Conservation (phyloP, 2,329 filamentous ascomycete species). For the Elsinoe batatas region DNA sequence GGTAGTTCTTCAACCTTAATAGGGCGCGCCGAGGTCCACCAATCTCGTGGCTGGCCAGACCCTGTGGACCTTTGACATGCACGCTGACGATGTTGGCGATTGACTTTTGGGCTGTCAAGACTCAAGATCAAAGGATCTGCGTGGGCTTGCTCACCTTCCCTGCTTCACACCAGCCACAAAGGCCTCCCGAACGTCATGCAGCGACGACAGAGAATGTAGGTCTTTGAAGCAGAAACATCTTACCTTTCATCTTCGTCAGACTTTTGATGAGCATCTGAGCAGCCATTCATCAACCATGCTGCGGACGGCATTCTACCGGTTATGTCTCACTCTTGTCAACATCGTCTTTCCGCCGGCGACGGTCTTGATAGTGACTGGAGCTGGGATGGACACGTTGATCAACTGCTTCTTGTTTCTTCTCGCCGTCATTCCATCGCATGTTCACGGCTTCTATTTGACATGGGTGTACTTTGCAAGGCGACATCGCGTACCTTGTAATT, state of each 20-base stretch:
- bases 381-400: constrained; percentile 27
- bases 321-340: constrained; percentile 30
- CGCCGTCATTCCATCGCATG: constrained; percentile 32
- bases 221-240: neutral
- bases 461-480: constrained; percentile 32
- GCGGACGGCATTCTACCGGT: constrained; percentile 23
- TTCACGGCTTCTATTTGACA: constrained; percentile 34
- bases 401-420: constrained; percentile 33
- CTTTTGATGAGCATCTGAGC: neutral
- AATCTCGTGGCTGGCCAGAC: neutral
- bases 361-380: constrained; percentile 30
- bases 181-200: neutral
- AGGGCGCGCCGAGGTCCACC: neutral
- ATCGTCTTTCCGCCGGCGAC: constrained; percentile 33
- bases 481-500: constrained; percentile 21
- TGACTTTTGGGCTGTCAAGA: neutral
- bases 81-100: neutral
- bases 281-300: constrained; percentile 8
- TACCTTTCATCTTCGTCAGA: neutral
- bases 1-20: neutral
- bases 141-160: neutral
- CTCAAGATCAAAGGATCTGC: neutral
- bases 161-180: constrained; percentile 5
- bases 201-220: neutral
- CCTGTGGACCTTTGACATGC: no score